These are phyloP conservation scores for Hypoxylon intermedium DNA, from an alignment of 495 filamentous ascomycete genomes.

Conservation along the genomic window DNA sequence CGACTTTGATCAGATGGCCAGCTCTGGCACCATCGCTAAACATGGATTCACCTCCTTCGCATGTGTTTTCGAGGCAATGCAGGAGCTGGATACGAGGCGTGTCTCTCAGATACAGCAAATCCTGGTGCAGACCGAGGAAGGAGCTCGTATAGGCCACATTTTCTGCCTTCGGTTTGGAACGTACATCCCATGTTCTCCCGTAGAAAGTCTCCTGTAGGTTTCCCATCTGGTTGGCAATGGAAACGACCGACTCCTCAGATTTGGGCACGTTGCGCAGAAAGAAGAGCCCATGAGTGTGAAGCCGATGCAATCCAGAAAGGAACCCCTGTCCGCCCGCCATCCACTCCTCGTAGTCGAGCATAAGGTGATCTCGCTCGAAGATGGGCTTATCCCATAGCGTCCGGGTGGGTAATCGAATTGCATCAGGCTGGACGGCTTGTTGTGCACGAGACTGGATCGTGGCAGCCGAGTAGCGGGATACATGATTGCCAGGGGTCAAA, in stretches of 20 bases:
- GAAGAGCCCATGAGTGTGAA: conserved; percentile 70
- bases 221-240: conserved; percentile 75
- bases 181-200: conserved; percentile 88
- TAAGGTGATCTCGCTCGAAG: conserved; percentile 30
- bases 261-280: conserved; percentile 75
- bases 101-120: conserved; percentile 83
- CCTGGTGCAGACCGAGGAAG: conserved; percentile 87
- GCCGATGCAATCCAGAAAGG: conserved; percentile 62
- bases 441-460: neutral
- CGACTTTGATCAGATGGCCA: conserved; percentile 53
- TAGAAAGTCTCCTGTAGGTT: conserved; percentile 84
- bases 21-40: conserved; percentile 77
- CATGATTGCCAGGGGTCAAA: conserved; percentile 18
- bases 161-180: conserved; percentile 73
- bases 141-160: conserved; percentile 90
- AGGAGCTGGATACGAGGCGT: conserved; percentile 84
- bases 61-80: conserved; percentile 80
- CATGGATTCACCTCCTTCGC: conserved; percentile 78
- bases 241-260: conserved; percentile 66
- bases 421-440: too few species aligned
- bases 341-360: conserved; percentile 73
- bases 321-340: conserved; percentile 59
- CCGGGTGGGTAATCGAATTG: conserved; percentile 27
- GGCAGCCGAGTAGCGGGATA: conserved; percentile 23
- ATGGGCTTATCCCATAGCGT: conserved; percentile 45